Percentiles rank a stretch among this genome's conserved stretches.
phyloP scores from a whole-genome alignment of 1,284 basidiomycete species.

The Meira miltonrushii region DNA sequence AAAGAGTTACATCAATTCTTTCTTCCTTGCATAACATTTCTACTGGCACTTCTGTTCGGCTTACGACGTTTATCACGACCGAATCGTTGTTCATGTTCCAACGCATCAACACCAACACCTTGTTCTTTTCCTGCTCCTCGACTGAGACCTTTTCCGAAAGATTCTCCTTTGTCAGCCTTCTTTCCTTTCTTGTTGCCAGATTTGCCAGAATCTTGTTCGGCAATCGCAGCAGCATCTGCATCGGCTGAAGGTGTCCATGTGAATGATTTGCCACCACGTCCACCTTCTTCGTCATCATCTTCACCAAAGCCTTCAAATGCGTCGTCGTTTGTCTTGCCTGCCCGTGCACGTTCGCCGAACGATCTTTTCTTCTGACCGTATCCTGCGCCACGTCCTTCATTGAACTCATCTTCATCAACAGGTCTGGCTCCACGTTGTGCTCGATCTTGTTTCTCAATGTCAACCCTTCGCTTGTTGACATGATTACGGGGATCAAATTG shows the following conservation, averaged over 20 bases:
- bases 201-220: not conserved
- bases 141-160: slow-evolving; percentile 45
- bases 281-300: slow-evolving; percentile 12
- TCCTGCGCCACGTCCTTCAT: slow-evolving; percentile 19
- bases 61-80: slow-evolving; percentile 41
- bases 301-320: not conserved
- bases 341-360: slow-evolving; percentile 15
- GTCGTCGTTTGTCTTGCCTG: not conserved
- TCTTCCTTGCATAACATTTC: slow-evolving; percentile 34
- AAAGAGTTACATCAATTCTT: not conserved
- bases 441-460: slow-evolving; percentile 52
- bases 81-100: slow-evolving; percentile 68
- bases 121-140: slow-evolving; percentile 46
- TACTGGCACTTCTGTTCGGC: slow-evolving; percentile 44
- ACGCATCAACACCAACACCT: slow-evolving; percentile 63
- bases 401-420: slow-evolving; percentile 23
- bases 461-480: slow-evolving; percentile 53
- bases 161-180: slow-evolving; percentile 20
- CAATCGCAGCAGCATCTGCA: too few relatives aligned
- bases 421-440: slow-evolving; percentile 7
- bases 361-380: slow-evolving; percentile 15
- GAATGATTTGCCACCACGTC: slow-evolving; percentile 17
- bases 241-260: slow-evolving; percentile 34
- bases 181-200: slow-evolving; percentile 6
- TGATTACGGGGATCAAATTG: slow-evolving; percentile 32